These are phyloP conservation scores for Cyphellophora attinorum DNA, from an alignment of 2,329 filamentous ascomycete species.

Conservation along the genomic window DNA sequence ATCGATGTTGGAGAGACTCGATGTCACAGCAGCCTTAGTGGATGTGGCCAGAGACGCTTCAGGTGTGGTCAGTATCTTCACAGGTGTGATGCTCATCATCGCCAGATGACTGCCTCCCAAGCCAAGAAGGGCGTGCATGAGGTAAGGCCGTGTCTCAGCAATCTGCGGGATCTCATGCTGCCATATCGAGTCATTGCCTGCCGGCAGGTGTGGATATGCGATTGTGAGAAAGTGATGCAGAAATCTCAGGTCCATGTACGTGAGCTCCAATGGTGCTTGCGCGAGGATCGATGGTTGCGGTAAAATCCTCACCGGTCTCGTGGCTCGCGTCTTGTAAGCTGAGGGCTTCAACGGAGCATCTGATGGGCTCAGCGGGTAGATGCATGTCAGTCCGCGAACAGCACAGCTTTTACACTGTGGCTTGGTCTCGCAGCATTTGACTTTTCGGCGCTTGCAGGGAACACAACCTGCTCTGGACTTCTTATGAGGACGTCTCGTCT, in stretches of 20 bases:
- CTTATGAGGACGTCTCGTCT: too few relatives aligned
- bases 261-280: too few relatives aligned
- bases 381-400: conserved; percentile 22
- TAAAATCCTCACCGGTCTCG: too few relatives aligned
- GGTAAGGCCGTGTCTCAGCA: conserved; percentile 58
- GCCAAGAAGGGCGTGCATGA: conserved; percentile 63
- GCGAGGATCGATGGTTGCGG: too few relatives aligned
- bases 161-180: conserved; percentile 57
- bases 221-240: conserved; percentile 44
- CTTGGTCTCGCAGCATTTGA: conserved; percentile 30
- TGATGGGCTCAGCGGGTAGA: too few relatives aligned
- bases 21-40: neutral
- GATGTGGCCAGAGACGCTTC: neutral
- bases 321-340: too few relatives aligned
- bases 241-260: conserved; percentile 37
- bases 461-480: conserved; percentile 8
- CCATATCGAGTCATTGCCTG: conserved; percentile 59
- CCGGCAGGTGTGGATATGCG: conserved; percentile 53
- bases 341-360: too few relatives aligned
- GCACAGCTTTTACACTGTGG: conserved; percentile 28
- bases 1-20: conserved; percentile 10
- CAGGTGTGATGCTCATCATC: conserved; percentile 3
- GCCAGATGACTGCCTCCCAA: conserved; percentile 53
- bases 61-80: neutral
- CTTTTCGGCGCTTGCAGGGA: conserved; percentile 6